Conservation (phyloP, 805 yeast genomes). For the Wickerhamiella australiensis region DNA sequence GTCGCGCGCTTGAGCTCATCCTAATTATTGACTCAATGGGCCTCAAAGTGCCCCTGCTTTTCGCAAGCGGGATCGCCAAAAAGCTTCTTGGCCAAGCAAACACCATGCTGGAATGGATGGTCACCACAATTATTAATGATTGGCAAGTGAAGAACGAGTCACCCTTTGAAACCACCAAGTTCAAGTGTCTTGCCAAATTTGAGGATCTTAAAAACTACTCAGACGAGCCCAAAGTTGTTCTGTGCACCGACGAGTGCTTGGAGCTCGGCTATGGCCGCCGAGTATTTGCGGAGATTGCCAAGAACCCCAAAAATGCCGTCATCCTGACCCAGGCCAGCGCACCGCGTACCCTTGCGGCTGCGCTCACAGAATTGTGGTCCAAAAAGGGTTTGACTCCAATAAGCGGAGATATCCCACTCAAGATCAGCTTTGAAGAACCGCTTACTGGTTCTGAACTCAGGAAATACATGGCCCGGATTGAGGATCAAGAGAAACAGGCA, state of each 20-base stretch:
- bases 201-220: slow-evolving; percentile 30
- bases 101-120: slow-evolving; percentile 93
- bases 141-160: slow-evolving; percentile 66
- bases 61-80: slow-evolving; percentile 68
- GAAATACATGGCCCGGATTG: slow-evolving; percentile 21
- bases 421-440: slow-evolving; percentile 20
- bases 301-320: slow-evolving; percentile 54
- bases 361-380: slow-evolving; percentile 32
- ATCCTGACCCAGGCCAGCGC: slow-evolving; percentile 60
- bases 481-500: slow-evolving; percentile 19
- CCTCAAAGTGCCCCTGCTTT: slow-evolving; percentile 54
- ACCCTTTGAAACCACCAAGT: slow-evolving; percentile 68
- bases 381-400: slow-evolving; percentile 26
- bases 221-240: slow-evolving; percentile 53
- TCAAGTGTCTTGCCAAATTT: slow-evolving; percentile 45
- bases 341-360: slow-evolving; percentile 37
- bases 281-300: slow-evolving; percentile 38
- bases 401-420: slow-evolving; percentile 15
- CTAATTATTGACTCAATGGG: slow-evolving; percentile 57
- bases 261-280: slow-evolving; percentile 46
- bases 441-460: slow-evolving; percentile 29
- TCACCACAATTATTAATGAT: slow-evolving; percentile 66
- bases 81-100: slow-evolving; percentile 70
- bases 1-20: slow-evolving; percentile 69
- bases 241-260: slow-evolving; percentile 58